A percentile compares a stretch with the other conserved stretches of the same genome.
Conservation (phyloP, 2,329 filamentous ascomycete genomes). For the Sporothrix globosa region DNA sequence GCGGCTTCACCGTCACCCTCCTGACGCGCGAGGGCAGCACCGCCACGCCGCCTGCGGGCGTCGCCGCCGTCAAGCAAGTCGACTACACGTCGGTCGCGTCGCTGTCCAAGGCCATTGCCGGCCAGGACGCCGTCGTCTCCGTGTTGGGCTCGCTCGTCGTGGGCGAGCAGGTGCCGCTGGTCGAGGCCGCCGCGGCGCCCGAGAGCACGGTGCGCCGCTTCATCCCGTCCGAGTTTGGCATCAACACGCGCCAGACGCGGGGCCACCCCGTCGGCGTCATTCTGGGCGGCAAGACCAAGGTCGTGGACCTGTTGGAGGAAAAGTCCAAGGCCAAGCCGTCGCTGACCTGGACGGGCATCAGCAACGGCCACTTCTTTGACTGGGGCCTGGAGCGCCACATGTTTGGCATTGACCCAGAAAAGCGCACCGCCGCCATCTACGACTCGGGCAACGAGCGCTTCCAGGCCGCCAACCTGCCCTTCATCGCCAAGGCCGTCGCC, state of each 20-base stretch:
- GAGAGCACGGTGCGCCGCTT: slow-evolving; percentile 38
- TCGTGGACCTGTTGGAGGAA: slow-evolving; percentile 39
- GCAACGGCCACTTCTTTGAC: slow-evolving; percentile 42
- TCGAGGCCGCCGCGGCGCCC: slow-evolving; percentile 38
- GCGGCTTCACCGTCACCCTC: slow-evolving; percentile 55
- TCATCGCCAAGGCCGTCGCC: slow-evolving; percentile 40
- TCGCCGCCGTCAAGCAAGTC: slow-evolving; percentile 49
- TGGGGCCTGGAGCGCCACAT: slow-evolving; percentile 54
- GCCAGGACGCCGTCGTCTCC: slow-evolving; percentile 57
- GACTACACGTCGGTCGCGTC: slow-evolving; percentile 49
- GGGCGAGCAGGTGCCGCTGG: slow-evolving; percentile 37
- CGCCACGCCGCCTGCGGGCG: slow-evolving; percentile 43
- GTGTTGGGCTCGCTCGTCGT: slow-evolving; percentile 51
- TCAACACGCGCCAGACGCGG: slow-evolving; percentile 37
- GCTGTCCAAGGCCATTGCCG: slow-evolving; percentile 50
- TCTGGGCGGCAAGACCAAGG: slow-evolving; percentile 50
- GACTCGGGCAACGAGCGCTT: slow-evolving; percentile 40
- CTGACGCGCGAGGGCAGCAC: slow-evolving; percentile 53
- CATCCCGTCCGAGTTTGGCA: slow-evolving; percentile 41
- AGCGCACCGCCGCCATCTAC: slow-evolving; percentile 49
- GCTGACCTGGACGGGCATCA: slow-evolving; percentile 42
- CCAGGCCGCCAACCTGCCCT: slow-evolving; percentile 39
- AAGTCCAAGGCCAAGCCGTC: slow-evolving; percentile 29
- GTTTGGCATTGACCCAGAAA: slow-evolving; percentile 51
- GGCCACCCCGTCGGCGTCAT: slow-evolving; percentile 33